Conservation (phyloP, 257 asterid species). For the Lycium barbarum region DNA sequence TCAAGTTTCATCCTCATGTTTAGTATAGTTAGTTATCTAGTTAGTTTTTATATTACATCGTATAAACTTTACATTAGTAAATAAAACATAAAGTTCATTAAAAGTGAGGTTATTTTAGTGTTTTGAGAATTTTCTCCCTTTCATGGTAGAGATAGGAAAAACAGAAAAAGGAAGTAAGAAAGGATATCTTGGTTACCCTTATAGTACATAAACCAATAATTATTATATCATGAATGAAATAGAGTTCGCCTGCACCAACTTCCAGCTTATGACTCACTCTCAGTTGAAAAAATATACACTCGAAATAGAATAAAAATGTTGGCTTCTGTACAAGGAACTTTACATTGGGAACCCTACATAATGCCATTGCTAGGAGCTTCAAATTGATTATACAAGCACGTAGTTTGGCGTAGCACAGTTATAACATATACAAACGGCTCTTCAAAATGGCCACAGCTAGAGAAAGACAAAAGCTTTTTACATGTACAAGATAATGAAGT, state of each 20-base stretch:
- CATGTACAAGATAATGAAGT: constrained; percentile 15
- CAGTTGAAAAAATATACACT: neutral
- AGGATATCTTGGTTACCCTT: too few relatives aligned
- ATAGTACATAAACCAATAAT: too few relatives aligned
- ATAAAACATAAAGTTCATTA: neutral
- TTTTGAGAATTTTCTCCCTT: neutral
- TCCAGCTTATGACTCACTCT: neutral
- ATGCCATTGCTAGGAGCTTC: neutral
- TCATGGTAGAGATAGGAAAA: neutral
- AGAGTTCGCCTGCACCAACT: neutral
- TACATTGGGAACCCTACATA: neutral
- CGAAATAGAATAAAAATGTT: neutral
- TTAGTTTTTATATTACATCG: neutral
- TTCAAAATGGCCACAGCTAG: constrained; percentile 3
- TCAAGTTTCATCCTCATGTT: neutral
- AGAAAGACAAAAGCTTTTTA: neutral
- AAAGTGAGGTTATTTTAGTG: too few relatives aligned
- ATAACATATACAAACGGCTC: neutral
- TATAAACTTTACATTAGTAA: neutral
- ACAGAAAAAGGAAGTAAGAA: too few relatives aligned
- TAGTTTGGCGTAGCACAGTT: neutral
- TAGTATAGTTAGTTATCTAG: neutral
- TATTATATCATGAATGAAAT: neutral
- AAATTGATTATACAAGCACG: neutral
- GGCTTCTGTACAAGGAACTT: neutral